phyloP scores from a whole-genome alignment of 768 basidiomycete species.

The Tephrocybe sp. region DNA sequence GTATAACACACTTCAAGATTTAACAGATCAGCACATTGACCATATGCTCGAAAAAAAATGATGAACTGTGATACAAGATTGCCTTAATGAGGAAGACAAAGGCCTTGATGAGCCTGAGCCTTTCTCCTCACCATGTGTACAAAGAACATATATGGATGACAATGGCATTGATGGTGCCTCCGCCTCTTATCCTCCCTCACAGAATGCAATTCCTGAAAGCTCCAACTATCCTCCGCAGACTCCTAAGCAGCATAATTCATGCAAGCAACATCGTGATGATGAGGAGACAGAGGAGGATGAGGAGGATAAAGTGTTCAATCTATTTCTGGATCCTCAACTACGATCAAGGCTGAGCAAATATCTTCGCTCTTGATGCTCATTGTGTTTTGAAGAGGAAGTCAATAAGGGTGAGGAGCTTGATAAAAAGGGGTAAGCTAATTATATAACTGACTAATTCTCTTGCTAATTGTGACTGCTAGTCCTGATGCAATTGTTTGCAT shows the following conservation, averaged over 20 bases:
- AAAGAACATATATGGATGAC: slow-evolving; percentile 1
- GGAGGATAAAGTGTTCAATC: neutral
- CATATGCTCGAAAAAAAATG: slow-evolving; percentile 9
- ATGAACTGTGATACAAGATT: slow-evolving; percentile 24
- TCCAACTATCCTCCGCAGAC: too few relatives aligned
- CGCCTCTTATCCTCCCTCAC: neutral
- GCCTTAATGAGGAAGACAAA: slow-evolving; percentile 14
- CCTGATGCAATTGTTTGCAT: slow-evolving; percentile 8
- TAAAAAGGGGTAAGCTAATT: neutral
- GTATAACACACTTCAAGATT: slow-evolving; percentile 17
- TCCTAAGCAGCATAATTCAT: too few relatives aligned
- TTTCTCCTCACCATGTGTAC: too few relatives aligned
- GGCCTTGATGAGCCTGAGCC: too few relatives aligned
- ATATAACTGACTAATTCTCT: neutral
- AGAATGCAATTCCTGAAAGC: too few relatives aligned
- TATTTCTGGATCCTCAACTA: slow-evolving; percentile 1
- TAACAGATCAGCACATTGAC: slow-evolving; percentile 24
- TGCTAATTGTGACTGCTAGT: neutral
- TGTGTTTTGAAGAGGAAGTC: slow-evolving; percentile 16
- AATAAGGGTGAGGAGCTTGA: neutral
- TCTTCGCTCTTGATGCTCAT: slow-evolving; percentile 13
- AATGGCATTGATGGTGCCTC: neutral
- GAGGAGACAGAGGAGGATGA: neutral
- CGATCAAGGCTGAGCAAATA: slow-evolving; percentile 16
- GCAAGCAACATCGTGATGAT: neutral